phyloP scores from a whole-genome alignment of 306 rosid genomes.

The Pterocarpus santalinus region DNA sequence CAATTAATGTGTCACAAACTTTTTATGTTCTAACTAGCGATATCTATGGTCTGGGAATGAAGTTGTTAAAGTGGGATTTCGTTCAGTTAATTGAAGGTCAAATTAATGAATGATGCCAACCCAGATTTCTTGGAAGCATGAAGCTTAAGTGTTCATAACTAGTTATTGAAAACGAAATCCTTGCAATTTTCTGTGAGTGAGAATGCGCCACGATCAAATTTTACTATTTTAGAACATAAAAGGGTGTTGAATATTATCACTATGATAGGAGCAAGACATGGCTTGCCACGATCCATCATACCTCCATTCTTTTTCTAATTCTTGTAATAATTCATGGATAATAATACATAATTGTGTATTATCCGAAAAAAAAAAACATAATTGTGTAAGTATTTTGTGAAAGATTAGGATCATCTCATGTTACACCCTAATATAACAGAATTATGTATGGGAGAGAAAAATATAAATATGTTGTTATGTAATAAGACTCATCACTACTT shows the following conservation, averaged over 20 bases:
- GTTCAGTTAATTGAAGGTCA: constrained; percentile 29
- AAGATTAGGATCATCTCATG: no score
- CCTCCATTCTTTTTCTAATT: background rate
- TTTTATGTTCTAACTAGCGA: background rate
- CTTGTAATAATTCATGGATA: background rate
- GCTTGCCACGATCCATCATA: constrained; percentile 25
- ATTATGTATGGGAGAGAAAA: no score
- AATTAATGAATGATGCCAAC: constrained; percentile 17
- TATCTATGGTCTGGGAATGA: background rate
- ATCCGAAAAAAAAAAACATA: no score
- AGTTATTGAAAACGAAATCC: constrained; percentile 25
- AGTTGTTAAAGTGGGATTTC: constrained; percentile 27
- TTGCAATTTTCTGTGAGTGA: background rate
- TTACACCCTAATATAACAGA: no score
- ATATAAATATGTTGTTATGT: no score
- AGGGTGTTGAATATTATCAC: constrained; percentile 30
- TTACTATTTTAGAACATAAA: constrained; percentile 39
- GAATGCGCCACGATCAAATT: constrained; percentile 18
- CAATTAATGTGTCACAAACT: background rate
- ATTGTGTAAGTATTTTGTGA: no score
- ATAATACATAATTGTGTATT: no score
- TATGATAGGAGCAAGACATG: constrained; percentile 38
- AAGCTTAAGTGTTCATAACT: constrained; percentile 18
- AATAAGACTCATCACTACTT: no score
- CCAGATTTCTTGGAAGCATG: constrained; percentile 35